Conservation (phyloP, 2,329 filamentous ascomycete species). For the Pseudogymnoascus sp. region DNA sequence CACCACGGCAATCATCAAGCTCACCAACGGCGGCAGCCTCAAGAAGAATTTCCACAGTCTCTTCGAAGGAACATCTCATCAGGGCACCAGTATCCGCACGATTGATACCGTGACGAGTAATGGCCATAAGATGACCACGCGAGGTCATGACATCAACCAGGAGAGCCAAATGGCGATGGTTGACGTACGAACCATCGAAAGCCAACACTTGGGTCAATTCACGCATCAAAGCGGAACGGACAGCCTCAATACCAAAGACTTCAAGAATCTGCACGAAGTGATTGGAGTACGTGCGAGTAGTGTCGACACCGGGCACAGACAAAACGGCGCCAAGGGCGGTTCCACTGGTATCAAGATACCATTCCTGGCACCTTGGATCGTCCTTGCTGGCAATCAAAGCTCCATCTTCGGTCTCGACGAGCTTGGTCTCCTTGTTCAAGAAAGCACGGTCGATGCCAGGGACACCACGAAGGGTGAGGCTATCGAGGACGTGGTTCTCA, state of each 20-base stretch:
- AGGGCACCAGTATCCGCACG: conserved; percentile 93
- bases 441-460: conserved; percentile 84
- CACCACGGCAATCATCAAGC: conserved; percentile 93
- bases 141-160: conserved; percentile 98
- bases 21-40: conserved; percentile 93
- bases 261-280: conserved; percentile 91
- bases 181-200: conserved; percentile 99
- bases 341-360: conserved; percentile 92
- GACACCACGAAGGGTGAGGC: conserved; percentile 84
- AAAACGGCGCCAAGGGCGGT: conserved; percentile 80
- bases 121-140: conserved; percentile 85
- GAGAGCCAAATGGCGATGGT: conserved; percentile 92
- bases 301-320: conserved; percentile 79
- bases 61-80: conserved; percentile 99
- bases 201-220: conserved; percentile 90
- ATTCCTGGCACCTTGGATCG: conserved; percentile 73
- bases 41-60: conserved; percentile 95
- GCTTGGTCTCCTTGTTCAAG: conserved; percentile 70
- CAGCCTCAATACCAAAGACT: conserved; percentile 93
- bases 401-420: conserved; percentile 62
- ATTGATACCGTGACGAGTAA: conserved; percentile 98
- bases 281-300: conserved; percentile 82
- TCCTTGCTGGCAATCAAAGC: conserved; percentile 66
- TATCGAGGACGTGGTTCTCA: conserved; percentile 84
- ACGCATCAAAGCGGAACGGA: conserved; percentile 74